These are phyloP conservation scores for Peronospora tabacina DNA, from an alignment of 352 stramenopile species.

Conservation along the genomic window DNA sequence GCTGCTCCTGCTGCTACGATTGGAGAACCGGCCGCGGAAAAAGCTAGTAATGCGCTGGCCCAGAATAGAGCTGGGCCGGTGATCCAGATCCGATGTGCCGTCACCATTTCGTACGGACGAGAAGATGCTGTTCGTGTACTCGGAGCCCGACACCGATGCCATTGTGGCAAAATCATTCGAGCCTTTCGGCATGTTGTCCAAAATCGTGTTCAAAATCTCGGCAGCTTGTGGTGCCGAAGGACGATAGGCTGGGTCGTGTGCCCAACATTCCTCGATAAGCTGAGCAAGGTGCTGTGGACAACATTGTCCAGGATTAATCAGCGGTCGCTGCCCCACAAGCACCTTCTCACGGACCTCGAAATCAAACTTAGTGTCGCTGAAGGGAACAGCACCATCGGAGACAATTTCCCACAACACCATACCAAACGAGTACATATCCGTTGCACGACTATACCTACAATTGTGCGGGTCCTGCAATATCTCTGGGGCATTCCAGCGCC, in stretches of 20 bases:
- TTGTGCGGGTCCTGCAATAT: constrained; percentile 60
- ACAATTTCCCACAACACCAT: constrained; percentile 72
- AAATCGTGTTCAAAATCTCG: constrained; percentile 42
- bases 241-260: constrained; percentile 35
- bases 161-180: constrained; percentile 28
- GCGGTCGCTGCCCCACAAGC: constrained; percentile 41
- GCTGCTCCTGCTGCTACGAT: constrained; percentile 36
- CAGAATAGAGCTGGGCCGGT: constrained; percentile 39
- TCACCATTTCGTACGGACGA: constrained; percentile 38
- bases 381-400: constrained; percentile 50
- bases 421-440: constrained; percentile 69
- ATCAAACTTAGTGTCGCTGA: constrained; percentile 56
- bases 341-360: constrained; percentile 65
- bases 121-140: constrained; percentile 58
- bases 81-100: constrained; percentile 27
- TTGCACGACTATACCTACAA: constrained; percentile 51
- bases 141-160: constrained; percentile 28
- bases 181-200: constrained; percentile 43
- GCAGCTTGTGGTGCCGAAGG: constrained; percentile 42
- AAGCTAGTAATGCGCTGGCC: constrained; percentile 58
- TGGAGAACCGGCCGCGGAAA: constrained; percentile 44
- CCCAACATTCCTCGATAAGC: constrained; percentile 59
- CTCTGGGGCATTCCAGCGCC: constrained; percentile 65
- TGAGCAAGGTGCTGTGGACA: constrained; percentile 48
- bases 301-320: constrained; percentile 36